A percentile compares a stretch with the other conserved stretches of the same genome.
Conservation (phyloP, 148 eudicot species). For the Dianthus caryophyllus region DNA sequence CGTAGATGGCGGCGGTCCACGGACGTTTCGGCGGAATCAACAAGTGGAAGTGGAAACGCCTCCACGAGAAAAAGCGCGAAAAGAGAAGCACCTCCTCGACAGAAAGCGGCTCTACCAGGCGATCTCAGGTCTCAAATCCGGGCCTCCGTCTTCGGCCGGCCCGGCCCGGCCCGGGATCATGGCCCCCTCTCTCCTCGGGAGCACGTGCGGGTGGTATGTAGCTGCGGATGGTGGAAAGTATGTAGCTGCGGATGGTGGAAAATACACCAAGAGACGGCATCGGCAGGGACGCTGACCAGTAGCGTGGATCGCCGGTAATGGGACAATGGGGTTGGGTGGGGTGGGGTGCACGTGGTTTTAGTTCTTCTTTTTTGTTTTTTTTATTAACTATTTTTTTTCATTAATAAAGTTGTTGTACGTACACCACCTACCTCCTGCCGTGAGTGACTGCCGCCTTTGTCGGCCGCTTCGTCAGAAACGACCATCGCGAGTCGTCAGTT, state of each 20-base stretch:
- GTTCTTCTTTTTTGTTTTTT: no score
- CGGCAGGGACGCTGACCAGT: constrained; percentile 18
- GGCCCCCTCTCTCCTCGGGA: constrained; percentile 53
- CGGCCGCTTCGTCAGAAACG: no score
- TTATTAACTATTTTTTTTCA: no score
- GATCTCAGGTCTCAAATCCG: constrained; percentile 75
- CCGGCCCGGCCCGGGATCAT: constrained; percentile 24
- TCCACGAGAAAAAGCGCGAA: constrained; percentile 74
- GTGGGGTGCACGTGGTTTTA: not conserved
- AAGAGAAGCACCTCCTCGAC: constrained; percentile 65
- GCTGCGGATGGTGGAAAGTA: no score
- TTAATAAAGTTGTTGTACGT: no score
- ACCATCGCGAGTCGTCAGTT: no score
- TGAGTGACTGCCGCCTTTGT: no score
- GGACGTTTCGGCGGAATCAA: constrained; percentile 87
- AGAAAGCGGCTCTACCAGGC: constrained; percentile 77
- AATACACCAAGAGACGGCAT: constrained; percentile 9
- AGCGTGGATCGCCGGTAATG: no score
- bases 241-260: no score
- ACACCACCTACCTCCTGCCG: no score
- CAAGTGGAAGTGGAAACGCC: constrained; percentile 94
- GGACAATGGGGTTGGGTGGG: no score
- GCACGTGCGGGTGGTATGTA: constrained; percentile 69
- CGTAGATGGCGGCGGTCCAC: constrained; percentile 85
- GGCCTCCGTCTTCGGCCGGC: constrained; percentile 26